Evolutionary conservation across 768 basidiomycete genomes (phyloP), one percentile per base, ranked within the genome.

Genomic region (Tulasnella sp.): DNA sequence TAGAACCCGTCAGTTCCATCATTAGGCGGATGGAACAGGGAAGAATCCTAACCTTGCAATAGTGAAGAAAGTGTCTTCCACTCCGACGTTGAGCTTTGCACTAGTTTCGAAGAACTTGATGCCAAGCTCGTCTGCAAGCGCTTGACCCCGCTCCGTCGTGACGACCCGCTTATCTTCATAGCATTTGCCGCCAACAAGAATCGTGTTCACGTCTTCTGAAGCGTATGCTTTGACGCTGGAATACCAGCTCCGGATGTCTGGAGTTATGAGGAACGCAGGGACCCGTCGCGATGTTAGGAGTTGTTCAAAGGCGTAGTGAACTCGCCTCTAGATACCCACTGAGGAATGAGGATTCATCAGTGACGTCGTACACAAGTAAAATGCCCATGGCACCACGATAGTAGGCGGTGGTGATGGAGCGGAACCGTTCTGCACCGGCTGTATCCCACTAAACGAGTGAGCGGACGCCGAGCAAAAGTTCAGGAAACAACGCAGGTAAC

Each of bases 301-400:
- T n/a, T 39, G 38, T 38, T 6, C 37, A 29, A 75, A 19, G 45
- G 9, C 22, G 34, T 19, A 34, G n/a, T 19, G 34, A 31, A n/a
- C 72, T 6, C 39, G 54, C n/a, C 19, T 22, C 19, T 31, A 11
- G 37, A 4, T n/a, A 88, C 94, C 79, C 78, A 98, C 97, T 97
- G 84, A 96, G 93, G 86, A 97, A 98, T 12, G 93, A 96, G 76
- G 90, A 88, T 82, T 96, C 93, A 83, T 97, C 95, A 40, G 96
- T 96, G 42, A 99, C 96, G 81, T 96, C 95, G 84, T 98, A 99
- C n/a, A 99, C 96, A 76, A 99, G 89, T 75, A 99, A 87, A 81
- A 99, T 99, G 74, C 97, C 97, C 91, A 97, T 97, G 29, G 97
- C 97, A 45, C 97, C 97, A 79, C 97, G 93, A 87, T 99, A 99